Conservation (phyloP, 2,329 filamentous ascomycete genomes). For the Diplocarpon rosae region DNA sequence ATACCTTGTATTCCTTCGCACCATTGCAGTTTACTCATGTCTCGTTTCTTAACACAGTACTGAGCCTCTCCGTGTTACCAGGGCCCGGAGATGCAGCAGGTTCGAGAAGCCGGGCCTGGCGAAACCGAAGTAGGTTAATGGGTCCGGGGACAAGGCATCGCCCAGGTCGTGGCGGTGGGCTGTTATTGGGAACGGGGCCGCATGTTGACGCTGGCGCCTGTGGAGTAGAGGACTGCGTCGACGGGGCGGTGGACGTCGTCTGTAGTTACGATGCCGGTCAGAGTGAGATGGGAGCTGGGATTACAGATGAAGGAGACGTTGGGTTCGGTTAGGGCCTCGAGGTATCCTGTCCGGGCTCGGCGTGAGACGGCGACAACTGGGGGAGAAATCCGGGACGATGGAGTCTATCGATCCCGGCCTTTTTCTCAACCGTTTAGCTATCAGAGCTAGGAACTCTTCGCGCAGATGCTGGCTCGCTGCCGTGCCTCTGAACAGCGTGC, state of each 20-base stretch:
- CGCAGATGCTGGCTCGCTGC: slow-evolving; percentile 29
- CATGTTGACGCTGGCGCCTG: slow-evolving; percentile 51
- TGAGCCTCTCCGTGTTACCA: too few relatives aligned
- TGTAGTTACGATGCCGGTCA: slow-evolving; percentile 46
- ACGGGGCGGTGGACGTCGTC: slow-evolving; percentile 47
- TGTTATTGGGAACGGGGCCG: slow-evolving; percentile 50
- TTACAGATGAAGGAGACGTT: slow-evolving; percentile 52
- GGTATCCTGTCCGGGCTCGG: slow-evolving; percentile 47
- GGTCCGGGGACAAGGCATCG: slow-evolving; percentile 45
- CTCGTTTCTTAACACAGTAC: too few relatives aligned
- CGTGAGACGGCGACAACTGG: slow-evolving; percentile 33
- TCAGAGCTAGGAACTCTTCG: slow-evolving; percentile 28
- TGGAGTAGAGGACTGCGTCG: slow-evolving; percentile 57
- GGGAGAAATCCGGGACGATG: slow-evolving; percentile 32
- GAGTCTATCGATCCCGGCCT: slow-evolving; percentile 30
- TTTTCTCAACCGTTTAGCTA: slow-evolving; percentile 31
- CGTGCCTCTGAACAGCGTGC: slow-evolving; percentile 37
- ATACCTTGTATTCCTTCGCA: too few relatives aligned
- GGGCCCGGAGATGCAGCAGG: slow-evolving; percentile 42
- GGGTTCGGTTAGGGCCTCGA: slow-evolving; percentile 49
- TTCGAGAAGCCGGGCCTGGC: slow-evolving; percentile 58
- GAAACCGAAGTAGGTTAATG: slow-evolving; percentile 56
- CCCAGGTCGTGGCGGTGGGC: slow-evolving; percentile 43
- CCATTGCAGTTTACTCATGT: too few relatives aligned
- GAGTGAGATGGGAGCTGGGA: slow-evolving; percentile 46